These are phyloP conservation scores for Hypsizygus marmoreus DNA, from an alignment of 768 basidiomycete species.

Conservation along the genomic window DNA sequence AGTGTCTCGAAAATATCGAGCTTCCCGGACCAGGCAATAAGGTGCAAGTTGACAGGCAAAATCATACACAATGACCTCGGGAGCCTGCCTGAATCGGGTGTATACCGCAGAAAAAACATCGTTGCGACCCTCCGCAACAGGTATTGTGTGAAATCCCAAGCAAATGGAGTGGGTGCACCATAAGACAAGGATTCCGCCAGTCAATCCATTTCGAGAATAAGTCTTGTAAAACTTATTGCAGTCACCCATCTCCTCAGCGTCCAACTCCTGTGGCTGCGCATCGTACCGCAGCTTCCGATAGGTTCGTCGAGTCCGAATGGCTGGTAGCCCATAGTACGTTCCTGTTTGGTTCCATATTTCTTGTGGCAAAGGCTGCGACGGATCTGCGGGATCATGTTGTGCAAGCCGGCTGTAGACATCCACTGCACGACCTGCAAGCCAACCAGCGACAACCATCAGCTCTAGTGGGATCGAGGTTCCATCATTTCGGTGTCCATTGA, in stretches of 20 bases:
- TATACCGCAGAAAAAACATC: slow-evolving; percentile 41
- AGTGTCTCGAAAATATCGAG: slow-evolving; percentile 17
- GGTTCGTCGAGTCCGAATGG: background rate
- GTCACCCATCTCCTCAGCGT: slow-evolving; percentile 8
- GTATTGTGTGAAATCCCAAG: slow-evolving; percentile 39
- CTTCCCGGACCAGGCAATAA: slow-evolving; percentile 19
- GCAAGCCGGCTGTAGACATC: background rate
- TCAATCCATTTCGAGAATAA: slow-evolving; percentile 12
- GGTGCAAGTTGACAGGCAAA: slow-evolving; percentile 21
- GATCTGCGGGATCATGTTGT: slow-evolving; percentile 2
- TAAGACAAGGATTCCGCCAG: slow-evolving; percentile 30
- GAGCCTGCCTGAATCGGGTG: slow-evolving; percentile 28
- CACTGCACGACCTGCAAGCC: slow-evolving; percentile 1
- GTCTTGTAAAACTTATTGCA: slow-evolving; percentile 5
- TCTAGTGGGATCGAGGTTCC: background rate
- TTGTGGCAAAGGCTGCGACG: background rate
- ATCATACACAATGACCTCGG: slow-evolving; percentile 17
- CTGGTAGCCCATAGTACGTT: slow-evolving; percentile 4
- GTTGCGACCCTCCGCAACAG: slow-evolving; percentile 35
- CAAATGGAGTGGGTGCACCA: slow-evolving; percentile 36
- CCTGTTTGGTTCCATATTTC: slow-evolving; percentile 2
- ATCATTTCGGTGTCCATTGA: background rate
- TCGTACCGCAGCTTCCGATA: background rate
- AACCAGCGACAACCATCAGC: background rate
- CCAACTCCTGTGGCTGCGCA: background rate